These are phyloP conservation scores for Colletotrichum sp. DNA, from an alignment of 2,329 filamentous ascomycete genomes.

Conservation along the genomic window DNA sequence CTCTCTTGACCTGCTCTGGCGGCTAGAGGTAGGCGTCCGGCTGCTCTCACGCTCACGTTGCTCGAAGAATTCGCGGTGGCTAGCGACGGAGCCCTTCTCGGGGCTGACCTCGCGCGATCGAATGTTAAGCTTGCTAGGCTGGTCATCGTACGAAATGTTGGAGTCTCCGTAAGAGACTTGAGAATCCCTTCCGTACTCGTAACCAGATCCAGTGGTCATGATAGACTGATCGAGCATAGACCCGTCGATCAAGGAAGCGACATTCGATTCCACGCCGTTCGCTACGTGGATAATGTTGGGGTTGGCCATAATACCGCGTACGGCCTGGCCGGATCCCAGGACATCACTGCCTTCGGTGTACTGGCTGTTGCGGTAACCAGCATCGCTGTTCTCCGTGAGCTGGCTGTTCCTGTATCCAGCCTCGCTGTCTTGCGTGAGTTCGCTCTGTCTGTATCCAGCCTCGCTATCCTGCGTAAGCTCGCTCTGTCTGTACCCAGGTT, in stretches of 20 bases:
- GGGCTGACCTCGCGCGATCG: constrained; percentile 41
- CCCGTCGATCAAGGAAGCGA: constrained; percentile 84
- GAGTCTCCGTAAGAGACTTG: constrained; percentile 29
- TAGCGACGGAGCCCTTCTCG: constrained; percentile 46
- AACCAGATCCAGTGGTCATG: constrained; percentile 62
- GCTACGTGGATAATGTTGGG: constrained; percentile 77
- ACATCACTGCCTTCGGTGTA: neutral
- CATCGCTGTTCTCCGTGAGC: neutral
- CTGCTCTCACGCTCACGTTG: constrained; percentile 45
- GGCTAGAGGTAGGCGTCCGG: constrained; percentile 38
- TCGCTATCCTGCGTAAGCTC: constrained; percentile 42
- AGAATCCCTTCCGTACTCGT: constrained; percentile 15
- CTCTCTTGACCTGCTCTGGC: constrained; percentile 46
- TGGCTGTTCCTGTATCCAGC: constrained; percentile 42
- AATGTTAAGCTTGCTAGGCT: constrained; percentile 29
- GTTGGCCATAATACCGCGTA: constrained; percentile 74
- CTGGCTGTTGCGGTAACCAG: neutral
- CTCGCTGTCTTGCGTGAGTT: constrained; percentile 59
- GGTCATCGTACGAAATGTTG: constrained; percentile 32
- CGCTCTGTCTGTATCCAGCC: constrained; percentile 57
- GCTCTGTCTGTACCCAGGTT: constrained; percentile 57
- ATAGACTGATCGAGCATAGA: constrained; percentile 73
- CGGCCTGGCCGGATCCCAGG: constrained; percentile 66
- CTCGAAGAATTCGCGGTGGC: constrained; percentile 41
- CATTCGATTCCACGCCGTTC: constrained; percentile 82